Evolutionary conservation across 2,329 filamentous ascomycete species (phyloP), one percentile per base, ranked within the genome.

Genomic region (Aspergillus fructus): DNA sequence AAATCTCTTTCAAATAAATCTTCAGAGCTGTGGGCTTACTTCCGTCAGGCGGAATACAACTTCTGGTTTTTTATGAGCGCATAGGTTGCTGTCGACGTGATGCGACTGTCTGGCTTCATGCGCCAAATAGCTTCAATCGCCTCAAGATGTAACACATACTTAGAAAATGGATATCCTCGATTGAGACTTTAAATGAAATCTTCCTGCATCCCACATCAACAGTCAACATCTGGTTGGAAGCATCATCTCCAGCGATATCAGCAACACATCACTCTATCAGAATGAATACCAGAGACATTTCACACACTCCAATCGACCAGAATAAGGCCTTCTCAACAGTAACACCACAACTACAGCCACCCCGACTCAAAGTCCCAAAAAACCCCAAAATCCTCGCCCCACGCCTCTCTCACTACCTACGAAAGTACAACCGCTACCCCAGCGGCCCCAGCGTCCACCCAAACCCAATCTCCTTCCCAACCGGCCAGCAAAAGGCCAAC

Each of bases 261-360:
- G 17, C 17, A 15, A 13, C 34, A n/a, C 17, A 0, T 4, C 6
- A 6, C 13, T 4, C 15, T 37, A 15, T 7, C 34, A n/a, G 1
- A 37, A 37, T 37, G 34, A n/a, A n/a, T 2, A 37, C n/a, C 34
- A 1, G 13, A 13, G 6, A 4, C 2, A 12, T 13, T 4, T 6
- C 34, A 37, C 3, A 13, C 5, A 13, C 34, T 15, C 9, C 34
- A n/a, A 13, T n/a, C 34, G 7, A n/a, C 34, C 13, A 37, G 6
- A 13, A n/a, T n/a, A 0, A 5, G 0, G 1, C 34, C n/a, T 13
- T 3, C 13, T 6, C 34, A 37, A 15, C 12, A 12, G 12, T 3
- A 30, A 46, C 43, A 46, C 2, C 21, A 27, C 42, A 24, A 11
- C 17, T 13, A 33, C 21, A 21, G 21, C 5, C 17, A 19, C 33